Evolutionary conservation across 129 eudicot species (phyloP).

Genomic region (Artemisia argyi): DNA sequence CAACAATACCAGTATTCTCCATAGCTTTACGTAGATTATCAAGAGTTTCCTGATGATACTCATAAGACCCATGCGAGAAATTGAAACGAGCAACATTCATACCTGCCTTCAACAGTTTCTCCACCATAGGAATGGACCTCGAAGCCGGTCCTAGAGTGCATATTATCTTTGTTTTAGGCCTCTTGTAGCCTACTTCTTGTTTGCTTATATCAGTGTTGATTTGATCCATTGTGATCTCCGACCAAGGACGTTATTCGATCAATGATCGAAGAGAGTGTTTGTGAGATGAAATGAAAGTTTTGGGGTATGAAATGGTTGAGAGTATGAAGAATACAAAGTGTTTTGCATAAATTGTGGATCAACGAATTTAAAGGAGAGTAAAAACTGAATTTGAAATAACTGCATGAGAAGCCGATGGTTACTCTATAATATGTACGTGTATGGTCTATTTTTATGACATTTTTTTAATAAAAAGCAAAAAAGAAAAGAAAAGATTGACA

Average conservation of each 20-base stretch:
- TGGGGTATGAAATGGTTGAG: background rate
- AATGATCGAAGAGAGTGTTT: conserved; percentile 20
- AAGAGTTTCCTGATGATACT: conserved; percentile 45
- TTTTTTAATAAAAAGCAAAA: no score
- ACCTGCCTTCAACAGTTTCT: conserved; percentile 32
- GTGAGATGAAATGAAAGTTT: conserved; percentile 11
- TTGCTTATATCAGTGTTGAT: conserved; percentile 17
- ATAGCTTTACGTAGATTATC: conserved; percentile 40
- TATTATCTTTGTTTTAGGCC: conserved; percentile 34
- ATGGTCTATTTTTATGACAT: background rate
- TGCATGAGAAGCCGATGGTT: conserved; percentile 29
- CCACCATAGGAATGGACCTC: conserved; percentile 36
- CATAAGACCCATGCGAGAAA: conserved; percentile 44
- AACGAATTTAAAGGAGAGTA: conserved; percentile 34
- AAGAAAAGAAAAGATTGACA: no score
- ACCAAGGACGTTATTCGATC: conserved; percentile 1
- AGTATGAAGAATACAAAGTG: background rate
- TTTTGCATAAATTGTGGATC: conserved; percentile 36
- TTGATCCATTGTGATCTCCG: conserved; percentile 26
- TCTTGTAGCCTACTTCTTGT: conserved; percentile 22
- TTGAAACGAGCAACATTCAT: conserved; percentile 49
- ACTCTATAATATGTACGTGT: background rate
- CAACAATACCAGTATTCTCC: conserved; percentile 35
- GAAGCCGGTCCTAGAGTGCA: conserved; percentile 47
- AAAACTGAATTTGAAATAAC: conserved; percentile 26